Evolutionary conservation across 345 rosid genomes (phyloP).

Genomic region (Turritis glabra): DNA sequence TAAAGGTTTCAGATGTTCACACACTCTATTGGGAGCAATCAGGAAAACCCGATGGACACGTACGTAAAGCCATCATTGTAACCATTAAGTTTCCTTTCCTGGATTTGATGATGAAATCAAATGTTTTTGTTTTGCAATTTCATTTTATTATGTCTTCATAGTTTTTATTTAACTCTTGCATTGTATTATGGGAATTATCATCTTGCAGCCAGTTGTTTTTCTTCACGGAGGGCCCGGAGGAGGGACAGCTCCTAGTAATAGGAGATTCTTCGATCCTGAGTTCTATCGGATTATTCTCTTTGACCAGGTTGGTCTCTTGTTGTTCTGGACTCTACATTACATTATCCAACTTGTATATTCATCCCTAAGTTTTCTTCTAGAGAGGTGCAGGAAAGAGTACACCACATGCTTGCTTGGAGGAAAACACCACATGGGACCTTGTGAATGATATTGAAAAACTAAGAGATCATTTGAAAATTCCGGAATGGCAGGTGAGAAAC

Average conservation of each 20-base stretch:
- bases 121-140: not conserved
- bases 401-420: slow-evolving; percentile 94
- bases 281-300: slow-evolving; percentile 80
- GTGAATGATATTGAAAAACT: slow-evolving; percentile 81
- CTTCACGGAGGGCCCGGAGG: slow-evolving; percentile 99
- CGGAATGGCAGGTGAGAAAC: slow-evolving; percentile 81
- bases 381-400: slow-evolving; percentile 96
- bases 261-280: slow-evolving; percentile 84
- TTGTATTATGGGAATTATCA: not conserved
- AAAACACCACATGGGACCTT: slow-evolving; percentile 94
- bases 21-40: slow-evolving; percentile 87
- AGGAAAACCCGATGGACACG: slow-evolving; percentile 86
- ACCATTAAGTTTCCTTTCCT: not conserved
- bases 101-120: not conserved
- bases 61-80: slow-evolving; percentile 45
- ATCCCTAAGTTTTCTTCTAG: slow-evolving; percentile 30
- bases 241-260: slow-evolving; percentile 75
- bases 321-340: not conserved
- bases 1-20: slow-evolving; percentile 83
- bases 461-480: slow-evolving; percentile 73
- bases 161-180: slow-evolving; percentile 6
- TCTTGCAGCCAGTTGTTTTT: slow-evolving; percentile 85
- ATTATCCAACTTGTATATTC: not conserved
- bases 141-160: not conserved
- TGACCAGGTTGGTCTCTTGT: slow-evolving; percentile 64